Base-by-base conservation (phyloP, 2,329 filamentous ascomycete genomes). In the Alternaria arborescens region DNA sequence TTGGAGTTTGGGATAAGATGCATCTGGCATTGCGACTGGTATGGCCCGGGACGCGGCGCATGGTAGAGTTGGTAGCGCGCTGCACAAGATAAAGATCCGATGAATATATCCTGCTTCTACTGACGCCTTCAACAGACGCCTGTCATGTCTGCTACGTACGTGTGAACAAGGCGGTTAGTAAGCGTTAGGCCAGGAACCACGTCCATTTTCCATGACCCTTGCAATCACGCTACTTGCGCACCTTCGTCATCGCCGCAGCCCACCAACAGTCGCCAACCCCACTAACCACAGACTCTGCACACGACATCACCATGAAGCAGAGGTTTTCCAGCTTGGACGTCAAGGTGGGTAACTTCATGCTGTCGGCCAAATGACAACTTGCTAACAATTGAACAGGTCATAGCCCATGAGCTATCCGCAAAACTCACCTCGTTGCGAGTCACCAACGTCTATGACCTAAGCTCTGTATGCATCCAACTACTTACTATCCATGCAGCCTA, bases 391-490 rank as follows among this genome's bases (percentile, higher is more conserved):
- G 44, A 43, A 62, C 28, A 97, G 92, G 93, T 97, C 80, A 96
- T 98, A 76, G 91, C 93, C 58, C 92, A 97, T 78, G 95, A 99
- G 86, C 91, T 99, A 64, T 90, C 93, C 61, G 83, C 87, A 65
- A 87, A 86, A 66, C 86, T 99, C 55, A 87, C 90, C 60, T 88
- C 88, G 60, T 85, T 98, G 64, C 91, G 95, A 65, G 87, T 98
- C 52, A 88, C 92, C 64, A 99, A 99, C 77, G 90, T 97, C 77
- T 98, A 99, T 82, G 95, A 99, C 78, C 88, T 99, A 61, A 97
- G 93, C 64, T 93, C 93, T 67, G 85, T 87, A 81, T 34, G 81
- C 55, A 22, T 32, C 10, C 11, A 30, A 5, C 12, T 12, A 16
- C 16, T n/a, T 14, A 4, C 41, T 16, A 41, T 22, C 22, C 22